Evolutionary conservation across 1,284 basidiomycete species (phyloP), one percentile per base, ranked within the genome.

Genomic region (Irpex sp.): DNA sequence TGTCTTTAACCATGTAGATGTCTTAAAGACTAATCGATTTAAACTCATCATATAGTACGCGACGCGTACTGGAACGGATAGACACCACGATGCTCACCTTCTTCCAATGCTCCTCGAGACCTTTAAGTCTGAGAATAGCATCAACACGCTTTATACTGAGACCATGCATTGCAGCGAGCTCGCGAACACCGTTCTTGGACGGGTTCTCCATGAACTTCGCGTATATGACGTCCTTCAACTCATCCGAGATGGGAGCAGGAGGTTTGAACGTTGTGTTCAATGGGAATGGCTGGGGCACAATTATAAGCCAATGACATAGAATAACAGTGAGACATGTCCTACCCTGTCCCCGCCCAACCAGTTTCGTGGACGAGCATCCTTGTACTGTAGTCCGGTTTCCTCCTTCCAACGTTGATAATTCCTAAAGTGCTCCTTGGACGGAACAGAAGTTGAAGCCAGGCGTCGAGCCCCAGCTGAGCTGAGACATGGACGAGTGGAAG

Each of bases 11-110:
- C 87, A 88, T 82, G 71, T 71, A 65, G 66, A 63, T 69, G 86
- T 91, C 90, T 90, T 87, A 74, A 91, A 91, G 90, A 92, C 89
- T 91, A 91, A 92, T 91, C 89, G 86, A 82, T 81, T 80, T 78
- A 67, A 67, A 78, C 75, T 82, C 88, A 90, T 90, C 89, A 80
- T 68, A 61, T 52, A 67, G 61, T 39, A 57, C 48, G 48, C 28
- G 33, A 47, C 10, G 56, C 42, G 49, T 42, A 42, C 14, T 28
- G 57, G 72, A 64, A 65, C 64, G 64, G 61, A 58, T 64, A 61
- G 65, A 57, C 61, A 60, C 64, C 42, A 58, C 52, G 18, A 67
- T 57, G 80, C 87, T 71, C 70, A 90, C 90, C 84, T 90, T 82
- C 68, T 77, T 73, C 86, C 85, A 91, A 56, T 80, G 77, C 51